phyloP scores from a whole-genome alignment of 768 basidiomycete species.

The Boletus coccyginus region DNA sequence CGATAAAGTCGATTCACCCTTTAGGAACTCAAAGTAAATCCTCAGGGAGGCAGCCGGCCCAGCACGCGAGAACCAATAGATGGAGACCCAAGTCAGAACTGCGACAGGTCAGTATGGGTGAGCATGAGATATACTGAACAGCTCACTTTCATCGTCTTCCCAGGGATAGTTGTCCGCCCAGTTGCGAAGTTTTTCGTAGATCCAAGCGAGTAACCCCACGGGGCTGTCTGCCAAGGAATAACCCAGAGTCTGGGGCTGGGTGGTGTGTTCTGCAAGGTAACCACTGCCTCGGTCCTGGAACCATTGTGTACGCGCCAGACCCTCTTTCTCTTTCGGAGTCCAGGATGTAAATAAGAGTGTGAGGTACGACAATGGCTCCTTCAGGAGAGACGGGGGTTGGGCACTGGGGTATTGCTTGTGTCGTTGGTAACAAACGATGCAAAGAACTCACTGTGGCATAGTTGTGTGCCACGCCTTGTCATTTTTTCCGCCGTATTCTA shows the following conservation, averaged over 20 bases:
- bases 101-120: not conserved
- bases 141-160: slow-evolving; percentile 55
- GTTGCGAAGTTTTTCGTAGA: slow-evolving; percentile 48
- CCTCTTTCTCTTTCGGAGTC: slow-evolving; percentile 26
- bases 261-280: slow-evolving; percentile 34
- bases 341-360: slow-evolving; percentile 26
- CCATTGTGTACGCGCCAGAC: slow-evolving; percentile 16
- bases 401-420: slow-evolving; percentile 11
- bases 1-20: not conserved
- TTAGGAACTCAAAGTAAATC: slow-evolving; percentile 52
- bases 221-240: slow-evolving; percentile 59
- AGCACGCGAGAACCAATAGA: slow-evolving; percentile 56
- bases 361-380: slow-evolving; percentile 30
- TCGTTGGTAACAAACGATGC: not conserved
- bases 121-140: not conserved
- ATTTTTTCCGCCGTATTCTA: slow-evolving; percentile 37
- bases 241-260: slow-evolving; percentile 52
- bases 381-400: slow-evolving; percentile 16
- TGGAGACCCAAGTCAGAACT: slow-evolving; percentile 62
- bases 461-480: slow-evolving; percentile 54
- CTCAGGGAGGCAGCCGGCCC: slow-evolving; percentile 57
- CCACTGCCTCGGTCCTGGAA: slow-evolving; percentile 26
- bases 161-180: slow-evolving; percentile 56
- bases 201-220: slow-evolving; percentile 50
- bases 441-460: slow-evolving; percentile 36